These are phyloP conservation scores for Kokia cookei DNA, from an alignment of 441 rosid species.

Conservation along the genomic window DNA sequence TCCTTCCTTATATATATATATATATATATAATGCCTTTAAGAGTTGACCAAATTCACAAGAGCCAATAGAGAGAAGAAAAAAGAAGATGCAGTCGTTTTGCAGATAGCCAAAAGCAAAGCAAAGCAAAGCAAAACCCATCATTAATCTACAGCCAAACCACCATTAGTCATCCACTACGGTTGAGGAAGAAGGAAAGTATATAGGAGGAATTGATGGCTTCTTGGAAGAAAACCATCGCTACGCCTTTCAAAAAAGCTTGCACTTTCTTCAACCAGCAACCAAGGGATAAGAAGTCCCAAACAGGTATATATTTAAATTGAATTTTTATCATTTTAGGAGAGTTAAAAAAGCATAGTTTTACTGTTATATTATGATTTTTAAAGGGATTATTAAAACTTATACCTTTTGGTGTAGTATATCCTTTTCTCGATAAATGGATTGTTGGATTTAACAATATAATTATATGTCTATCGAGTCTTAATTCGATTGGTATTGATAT, in stretches of 20 bases:
- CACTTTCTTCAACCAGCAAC: conserved; percentile 72
- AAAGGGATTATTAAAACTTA: no score
- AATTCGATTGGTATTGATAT: no score
- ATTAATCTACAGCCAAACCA: background rate
- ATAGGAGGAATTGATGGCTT: conserved; percentile 40
- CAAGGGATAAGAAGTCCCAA: conserved; percentile 35
- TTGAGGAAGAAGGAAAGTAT: no score
- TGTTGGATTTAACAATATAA: no score
- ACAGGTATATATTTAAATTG: conserved; percentile 15
- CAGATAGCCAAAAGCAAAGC: background rate
- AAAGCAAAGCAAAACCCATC: background rate
- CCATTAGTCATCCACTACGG: no score
- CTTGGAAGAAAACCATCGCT: conserved; percentile 82
- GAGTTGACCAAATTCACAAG: background rate
- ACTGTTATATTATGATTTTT: no score
- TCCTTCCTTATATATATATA: background rate
- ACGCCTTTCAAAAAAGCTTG: conserved; percentile 76
- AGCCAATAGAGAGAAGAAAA: background rate
- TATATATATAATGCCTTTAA: background rate
- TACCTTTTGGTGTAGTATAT: no score
- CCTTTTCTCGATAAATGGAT: no score
- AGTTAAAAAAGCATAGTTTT: no score
- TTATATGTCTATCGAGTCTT: no score
- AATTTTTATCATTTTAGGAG: no score
- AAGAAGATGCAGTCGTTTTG: background rate